These are phyloP conservation scores for Albugo candida DNA, from an alignment of 352 stramenopile species.

Conservation along the genomic window DNA sequence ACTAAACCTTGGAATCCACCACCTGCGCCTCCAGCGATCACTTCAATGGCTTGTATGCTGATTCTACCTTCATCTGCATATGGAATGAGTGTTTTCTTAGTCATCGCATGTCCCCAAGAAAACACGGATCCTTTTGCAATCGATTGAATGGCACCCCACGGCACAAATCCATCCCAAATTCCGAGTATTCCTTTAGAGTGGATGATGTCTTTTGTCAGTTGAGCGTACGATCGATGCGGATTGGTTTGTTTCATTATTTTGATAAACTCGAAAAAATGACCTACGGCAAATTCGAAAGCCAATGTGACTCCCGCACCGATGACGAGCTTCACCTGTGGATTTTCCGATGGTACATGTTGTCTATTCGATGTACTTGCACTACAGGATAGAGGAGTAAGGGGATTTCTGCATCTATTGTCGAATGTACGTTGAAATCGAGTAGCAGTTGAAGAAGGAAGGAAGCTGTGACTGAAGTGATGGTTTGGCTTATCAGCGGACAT, in stretches of 20 bases:
- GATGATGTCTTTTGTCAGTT: conserved; percentile 72
- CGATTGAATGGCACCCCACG: conserved; percentile 80
- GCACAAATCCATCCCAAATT: conserved; percentile 87
- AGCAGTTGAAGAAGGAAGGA: too few species aligned
- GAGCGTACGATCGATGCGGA: conserved; percentile 54
- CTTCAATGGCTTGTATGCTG: conserved; percentile 34
- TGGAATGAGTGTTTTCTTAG: conserved; percentile 27
- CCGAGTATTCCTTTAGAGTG: conserved; percentile 72
- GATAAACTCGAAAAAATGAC: conserved; percentile 86
- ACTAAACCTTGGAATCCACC: conserved; percentile 87
- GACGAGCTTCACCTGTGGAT: conserved; percentile 57
- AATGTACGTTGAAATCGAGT: too few species aligned
- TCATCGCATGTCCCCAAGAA: conserved; percentile 70
- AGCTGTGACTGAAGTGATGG: too few species aligned
- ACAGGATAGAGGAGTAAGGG: too few species aligned
- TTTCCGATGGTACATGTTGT: conserved; percentile 13
- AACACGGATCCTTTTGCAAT: conserved; percentile 84
- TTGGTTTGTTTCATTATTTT: conserved; percentile 89
- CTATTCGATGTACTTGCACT: conserved; percentile 1
- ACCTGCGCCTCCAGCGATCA: conserved; percentile 74
- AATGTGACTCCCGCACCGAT: conserved; percentile 71
- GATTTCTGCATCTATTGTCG: too few species aligned
- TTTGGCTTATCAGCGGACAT: too few species aligned
- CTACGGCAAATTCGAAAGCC: conserved; percentile 72
- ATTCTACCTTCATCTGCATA: conserved; percentile 36